Evolutionary conservation across 1,139 yeast species (phyloP).

Genomic region (Lodderomyces pseudojiufengensis): DNA sequence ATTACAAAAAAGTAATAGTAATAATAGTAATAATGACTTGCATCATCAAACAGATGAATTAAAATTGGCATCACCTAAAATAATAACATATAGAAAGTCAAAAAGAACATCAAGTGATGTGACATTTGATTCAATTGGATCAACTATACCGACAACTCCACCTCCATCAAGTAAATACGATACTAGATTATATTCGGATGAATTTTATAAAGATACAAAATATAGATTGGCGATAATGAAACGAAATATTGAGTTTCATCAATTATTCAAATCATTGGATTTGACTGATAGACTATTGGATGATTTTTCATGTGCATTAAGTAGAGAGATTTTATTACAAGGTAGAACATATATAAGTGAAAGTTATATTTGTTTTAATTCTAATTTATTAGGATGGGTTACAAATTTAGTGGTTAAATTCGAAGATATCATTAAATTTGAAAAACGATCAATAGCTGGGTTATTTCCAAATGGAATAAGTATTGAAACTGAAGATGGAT

Average conservation of each 20-base stretch:
- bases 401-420: slow-evolving; percentile 73
- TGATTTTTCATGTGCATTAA: slow-evolving; percentile 86
- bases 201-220: slow-evolving; percentile 29
- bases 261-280: slow-evolving; percentile 66
- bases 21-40: slow-evolving; percentile 3
- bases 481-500: slow-evolving; percentile 64
- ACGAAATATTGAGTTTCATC: slow-evolving; percentile 78
- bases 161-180: slow-evolving; percentile 29
- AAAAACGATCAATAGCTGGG: slow-evolving; percentile 81
- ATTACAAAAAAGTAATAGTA: slow-evolving; percentile 6
- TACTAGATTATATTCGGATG: slow-evolving; percentile 34
- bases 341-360: slow-evolving; percentile 87
- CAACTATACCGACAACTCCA: slow-evolving; percentile 5
- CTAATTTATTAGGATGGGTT: slow-evolving; percentile 92
- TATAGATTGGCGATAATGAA: slow-evolving; percentile 61
- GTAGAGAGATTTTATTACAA: slow-evolving; percentile 84
- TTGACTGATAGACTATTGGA: slow-evolving; percentile 69
- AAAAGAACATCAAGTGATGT: slow-evolving; percentile 34
- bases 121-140: slow-evolving; percentile 20
- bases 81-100: slow-evolving; percentile 46
- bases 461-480: slow-evolving; percentile 87
- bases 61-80: slow-evolving; percentile 35
- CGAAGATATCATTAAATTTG: slow-evolving; percentile 68
- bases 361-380: slow-evolving; percentile 77
- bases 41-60: background rate